Evolutionary conservation across 106 monocot species (phyloP).

Genomic region (Acorus gramineus): DNA sequence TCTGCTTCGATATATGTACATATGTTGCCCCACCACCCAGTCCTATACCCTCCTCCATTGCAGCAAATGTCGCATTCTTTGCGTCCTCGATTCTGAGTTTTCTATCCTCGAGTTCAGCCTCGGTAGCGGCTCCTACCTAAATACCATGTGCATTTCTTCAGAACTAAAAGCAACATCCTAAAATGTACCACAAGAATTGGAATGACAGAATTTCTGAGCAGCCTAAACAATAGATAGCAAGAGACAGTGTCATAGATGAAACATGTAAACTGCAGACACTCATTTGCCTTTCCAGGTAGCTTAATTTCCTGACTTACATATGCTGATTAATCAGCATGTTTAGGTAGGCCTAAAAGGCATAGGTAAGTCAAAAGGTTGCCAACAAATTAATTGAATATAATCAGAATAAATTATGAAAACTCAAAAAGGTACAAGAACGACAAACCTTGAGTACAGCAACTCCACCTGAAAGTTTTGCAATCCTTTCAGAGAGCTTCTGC

Average conservation of each 20-base stretch:
- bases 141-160: conserved; percentile 23
- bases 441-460: conserved; percentile 88
- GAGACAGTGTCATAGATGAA: no score
- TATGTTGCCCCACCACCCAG: conserved; percentile 90
- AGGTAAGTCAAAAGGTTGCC: no score
- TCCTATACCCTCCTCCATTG: conserved; percentile 81
- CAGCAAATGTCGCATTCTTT: conserved; percentile 93
- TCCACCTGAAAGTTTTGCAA: conserved; percentile 88
- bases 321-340: no score
- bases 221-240: no score
- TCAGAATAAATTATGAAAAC: background rate
- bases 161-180: conserved; percentile 6
- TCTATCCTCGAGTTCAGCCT: conserved; percentile 90
- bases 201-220: no score
- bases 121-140: conserved; percentile 83
- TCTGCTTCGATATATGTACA: conserved; percentile 74
- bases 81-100: conserved; percentile 95
- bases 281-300: no score
- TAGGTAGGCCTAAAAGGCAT: no score
- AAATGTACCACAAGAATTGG: background rate
- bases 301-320: no score
- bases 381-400: background rate
- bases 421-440: background rate
- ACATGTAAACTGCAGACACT: no score
- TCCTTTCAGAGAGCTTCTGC: conserved; percentile 75